phyloP scores from a whole-genome alignment of 2,329 filamentous ascomycete genomes.

The Sporothrix phasma region DNA sequence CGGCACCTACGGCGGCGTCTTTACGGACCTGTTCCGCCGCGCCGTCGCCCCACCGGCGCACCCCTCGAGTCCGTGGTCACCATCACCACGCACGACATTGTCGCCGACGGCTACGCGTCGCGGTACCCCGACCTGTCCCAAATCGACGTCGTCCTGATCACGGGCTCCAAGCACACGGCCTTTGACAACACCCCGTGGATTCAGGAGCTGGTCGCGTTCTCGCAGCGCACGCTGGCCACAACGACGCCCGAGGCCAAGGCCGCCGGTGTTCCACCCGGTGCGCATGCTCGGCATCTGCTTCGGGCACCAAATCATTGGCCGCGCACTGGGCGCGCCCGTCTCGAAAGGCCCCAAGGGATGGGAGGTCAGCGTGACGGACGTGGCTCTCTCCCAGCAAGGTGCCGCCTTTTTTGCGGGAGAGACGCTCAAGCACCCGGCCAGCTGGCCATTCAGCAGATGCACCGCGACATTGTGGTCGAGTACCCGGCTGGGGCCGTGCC shows the following conservation, averaged over 20 bases:
- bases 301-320: slow-evolving; percentile 74
- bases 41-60: slow-evolving; percentile 35
- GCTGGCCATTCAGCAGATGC: slow-evolving; percentile 74
- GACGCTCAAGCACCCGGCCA: neutral
- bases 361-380: slow-evolving; percentile 67
- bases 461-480: slow-evolving; percentile 62
- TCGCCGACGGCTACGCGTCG: slow-evolving; percentile 43
- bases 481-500: slow-evolving; percentile 52
- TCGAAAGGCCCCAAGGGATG: slow-evolving; percentile 59
- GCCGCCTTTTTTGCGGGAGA: slow-evolving; percentile 56
- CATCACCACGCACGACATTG: slow-evolving; percentile 61
- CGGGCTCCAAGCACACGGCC: slow-evolving; percentile 64
- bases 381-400: slow-evolving; percentile 59
- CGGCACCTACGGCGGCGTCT: slow-evolving; percentile 63
- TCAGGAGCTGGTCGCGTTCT: slow-evolving; percentile 59
- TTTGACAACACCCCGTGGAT: slow-evolving; percentile 73
- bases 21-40: slow-evolving; percentile 48
- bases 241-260: slow-evolving; percentile 12
- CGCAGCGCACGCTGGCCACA: slow-evolving; percentile 36
- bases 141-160: slow-evolving; percentile 75
- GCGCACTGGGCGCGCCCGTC: slow-evolving; percentile 60
- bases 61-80: slow-evolving; percentile 39
- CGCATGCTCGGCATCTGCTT: slow-evolving; percentile 76
- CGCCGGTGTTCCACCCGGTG: slow-evolving; percentile 48
- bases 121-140: slow-evolving; percentile 61